phyloP scores from a whole-genome alignment of 2,329 filamentous ascomycete species.

The Macrophomina pseudophaseolina region DNA sequence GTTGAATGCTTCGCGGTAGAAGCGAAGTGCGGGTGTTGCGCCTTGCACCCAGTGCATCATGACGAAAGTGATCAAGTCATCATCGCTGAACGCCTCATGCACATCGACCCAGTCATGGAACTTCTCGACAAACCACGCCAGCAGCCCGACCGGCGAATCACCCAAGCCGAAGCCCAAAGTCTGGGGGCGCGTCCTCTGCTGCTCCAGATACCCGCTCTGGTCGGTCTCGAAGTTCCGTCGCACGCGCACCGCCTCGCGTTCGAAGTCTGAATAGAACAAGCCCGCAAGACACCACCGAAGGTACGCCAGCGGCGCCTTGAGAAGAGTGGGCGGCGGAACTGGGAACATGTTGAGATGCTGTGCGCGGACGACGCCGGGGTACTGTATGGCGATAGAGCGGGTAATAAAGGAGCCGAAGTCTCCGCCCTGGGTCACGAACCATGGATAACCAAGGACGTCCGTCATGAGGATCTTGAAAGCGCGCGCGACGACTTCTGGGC shows the following conservation, averaged over 20 bases:
- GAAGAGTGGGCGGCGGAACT: neutral
- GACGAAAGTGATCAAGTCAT: neutral
- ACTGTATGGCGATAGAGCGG: neutral
- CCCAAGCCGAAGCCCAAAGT: neutral
- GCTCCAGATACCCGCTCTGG: neutral
- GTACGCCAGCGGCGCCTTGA: neutral
- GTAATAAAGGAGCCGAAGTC: neutral
- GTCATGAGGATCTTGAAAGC: conserved; percentile 1
- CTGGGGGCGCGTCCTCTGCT: neutral
- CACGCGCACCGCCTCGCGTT: neutral
- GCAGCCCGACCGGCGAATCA: neutral
- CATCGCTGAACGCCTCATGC: neutral
- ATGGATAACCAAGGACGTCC: neutral
- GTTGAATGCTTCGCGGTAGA: neutral
- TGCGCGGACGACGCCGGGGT: neutral
- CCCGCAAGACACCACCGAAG: neutral
- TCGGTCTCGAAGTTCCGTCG: neutral
- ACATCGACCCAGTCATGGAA: neutral
- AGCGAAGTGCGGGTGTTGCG: neutral
- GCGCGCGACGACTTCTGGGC: neutral
- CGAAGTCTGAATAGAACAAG: neutral
- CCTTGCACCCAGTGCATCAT: conserved; percentile 18
- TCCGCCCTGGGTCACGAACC: neutral
- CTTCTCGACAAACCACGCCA: neutral
- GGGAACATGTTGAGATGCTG: neutral